A percentile compares a stretch with the other conserved stretches of the same genome.
phyloP scores from a whole-genome alignment of 768 basidiomycete species.

The Dioszegia hungarica region DNA sequence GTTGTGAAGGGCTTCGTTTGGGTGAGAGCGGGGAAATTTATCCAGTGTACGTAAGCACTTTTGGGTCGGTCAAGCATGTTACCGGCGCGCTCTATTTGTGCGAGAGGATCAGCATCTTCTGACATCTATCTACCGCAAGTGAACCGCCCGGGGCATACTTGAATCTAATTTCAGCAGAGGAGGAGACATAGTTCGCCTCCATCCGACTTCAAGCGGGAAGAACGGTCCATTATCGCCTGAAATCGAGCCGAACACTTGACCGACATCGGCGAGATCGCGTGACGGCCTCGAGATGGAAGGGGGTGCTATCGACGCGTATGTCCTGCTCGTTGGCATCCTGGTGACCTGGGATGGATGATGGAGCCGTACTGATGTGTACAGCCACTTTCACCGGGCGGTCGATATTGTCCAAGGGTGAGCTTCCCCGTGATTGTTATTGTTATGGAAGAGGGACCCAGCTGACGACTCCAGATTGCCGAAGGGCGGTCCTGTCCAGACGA shows the following conservation, averaged over 20 bases:
- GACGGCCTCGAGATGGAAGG: constrained; percentile 2
- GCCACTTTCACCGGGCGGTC: constrained; percentile 86
- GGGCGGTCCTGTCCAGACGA: constrained; percentile 90
- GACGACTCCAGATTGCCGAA: constrained; percentile 62
- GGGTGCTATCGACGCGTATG: background rate
- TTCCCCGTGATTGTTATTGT: background rate
- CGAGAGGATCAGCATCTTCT: no score
- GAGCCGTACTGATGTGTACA: constrained; percentile 6
- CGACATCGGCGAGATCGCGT: no score
- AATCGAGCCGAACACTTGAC: background rate
- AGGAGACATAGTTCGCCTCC: no score
- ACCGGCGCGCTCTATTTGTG: no score
- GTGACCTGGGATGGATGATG: background rate
- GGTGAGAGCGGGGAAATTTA: constrained; percentile 3
- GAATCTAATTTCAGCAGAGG: no score
- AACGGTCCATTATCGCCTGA: background rate
- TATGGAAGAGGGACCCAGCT: background rate
- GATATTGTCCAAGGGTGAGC: constrained; percentile 72
- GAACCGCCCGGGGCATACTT: no score
- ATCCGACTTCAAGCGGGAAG: no score
- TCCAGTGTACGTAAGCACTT: background rate
- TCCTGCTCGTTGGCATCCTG: background rate
- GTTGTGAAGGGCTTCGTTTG: background rate
- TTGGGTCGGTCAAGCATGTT: no score
- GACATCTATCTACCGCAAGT: no score